A percentile compares a stretch with the other conserved stretches of the same genome.
These are phyloP conservation scores for Candida sp. DNA, from an alignment of 1,139 yeast genomes.

Conservation along the genomic window DNA sequence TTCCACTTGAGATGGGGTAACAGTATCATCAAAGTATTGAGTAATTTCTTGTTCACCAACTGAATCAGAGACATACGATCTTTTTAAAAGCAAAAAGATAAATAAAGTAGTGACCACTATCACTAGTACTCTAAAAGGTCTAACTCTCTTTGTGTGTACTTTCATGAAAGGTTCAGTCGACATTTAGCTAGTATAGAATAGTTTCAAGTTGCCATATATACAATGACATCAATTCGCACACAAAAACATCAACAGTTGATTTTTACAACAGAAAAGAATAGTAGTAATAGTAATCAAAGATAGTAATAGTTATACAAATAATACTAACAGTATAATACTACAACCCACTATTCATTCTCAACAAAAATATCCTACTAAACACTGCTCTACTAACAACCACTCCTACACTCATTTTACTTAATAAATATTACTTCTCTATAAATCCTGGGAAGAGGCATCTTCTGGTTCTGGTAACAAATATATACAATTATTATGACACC, in stretches of 20 bases:
- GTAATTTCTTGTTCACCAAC: neutral
- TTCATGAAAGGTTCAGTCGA: neutral
- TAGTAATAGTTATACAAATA: too few relatives aligned
- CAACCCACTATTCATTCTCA: too few relatives aligned
- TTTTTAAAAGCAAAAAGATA: neutral
- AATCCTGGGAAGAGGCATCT: neutral
- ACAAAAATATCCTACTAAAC: too few relatives aligned
- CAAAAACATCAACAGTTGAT: neutral
- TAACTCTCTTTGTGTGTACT: conserved; percentile 2
- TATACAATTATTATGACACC: conserved; percentile 16
- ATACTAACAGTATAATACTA: too few relatives aligned
- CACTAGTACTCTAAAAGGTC: conserved; percentile 1
- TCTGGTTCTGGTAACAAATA: conserved; percentile 11
- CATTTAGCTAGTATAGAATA: neutral
- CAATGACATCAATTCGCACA: neutral
- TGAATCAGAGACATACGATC: neutral
- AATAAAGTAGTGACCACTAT: neutral
- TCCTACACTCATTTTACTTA: too few relatives aligned
- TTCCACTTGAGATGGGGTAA: neutral
- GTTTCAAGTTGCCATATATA: neutral
- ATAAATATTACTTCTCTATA: too few relatives aligned
- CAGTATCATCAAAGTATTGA: neutral
- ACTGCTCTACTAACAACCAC: neutral
- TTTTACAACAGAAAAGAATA: neutral
- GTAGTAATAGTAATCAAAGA: too few relatives aligned